Evolutionary conservation across 768 basidiomycete genomes (phyloP), one percentile per base, ranked within the genome.

Genomic region (Pleurotus eryngii): DNA sequence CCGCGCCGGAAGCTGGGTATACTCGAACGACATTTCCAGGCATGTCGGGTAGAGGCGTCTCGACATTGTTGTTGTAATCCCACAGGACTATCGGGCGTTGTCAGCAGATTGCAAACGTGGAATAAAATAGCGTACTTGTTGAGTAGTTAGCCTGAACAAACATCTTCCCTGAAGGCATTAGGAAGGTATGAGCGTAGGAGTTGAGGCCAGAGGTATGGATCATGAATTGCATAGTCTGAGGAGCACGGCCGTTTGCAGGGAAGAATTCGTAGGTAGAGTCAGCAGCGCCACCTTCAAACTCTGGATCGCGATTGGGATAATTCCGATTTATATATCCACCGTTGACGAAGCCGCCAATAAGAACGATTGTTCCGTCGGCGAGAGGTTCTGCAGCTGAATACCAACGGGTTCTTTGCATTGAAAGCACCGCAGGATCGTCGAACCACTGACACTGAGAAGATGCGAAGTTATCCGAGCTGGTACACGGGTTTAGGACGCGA

Each of bases 1-100:
- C 81, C 0, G 89, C 95, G 30, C 91, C 93, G 7, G 93, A 93
- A 0, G 89, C 95, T 7, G 94, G 94, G 66, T 95, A 95, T 3
- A 92, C 89, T 27, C 93, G 87, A 18, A 82, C 84, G 46, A 95
- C 84, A 45, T 77, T 73, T 27, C 76, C 75, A 1, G 90, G 90
- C 89, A 90, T 91, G 60, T 81, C 71, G 2, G 90, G 90, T 9
- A 92, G 78, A 2, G 75, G 73, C 0, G 78, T 84, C 67, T 90
- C 88, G 3, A 68, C 54, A 65, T 90, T 89, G 27, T 66, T 70
- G 4, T 71, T 64, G 42, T 80, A 76, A 58, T 90, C 81, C 86
- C 77, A 80, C 15, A 78, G 65, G 55, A 72, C 77, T 78, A 17
- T 4, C 48, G 49, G 60, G 35, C 55, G 56, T 47, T 62, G 50